Conservation (phyloP, 1,284 basidiomycete genomes). For the Peniophora sp. region DNA sequence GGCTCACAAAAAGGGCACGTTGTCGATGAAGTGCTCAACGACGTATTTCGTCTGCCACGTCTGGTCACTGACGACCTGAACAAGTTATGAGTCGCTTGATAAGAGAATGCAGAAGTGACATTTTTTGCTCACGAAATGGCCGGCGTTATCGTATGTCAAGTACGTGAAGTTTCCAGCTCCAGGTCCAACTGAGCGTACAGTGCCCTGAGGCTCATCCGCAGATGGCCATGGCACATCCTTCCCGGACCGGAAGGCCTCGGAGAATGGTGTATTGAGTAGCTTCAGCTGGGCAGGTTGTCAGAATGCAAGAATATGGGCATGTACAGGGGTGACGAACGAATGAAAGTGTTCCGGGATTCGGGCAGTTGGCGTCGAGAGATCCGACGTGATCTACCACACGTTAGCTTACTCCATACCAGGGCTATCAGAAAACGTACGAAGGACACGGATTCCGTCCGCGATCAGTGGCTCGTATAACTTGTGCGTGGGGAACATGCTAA, state of each 20-base stretch:
- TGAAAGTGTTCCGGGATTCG: conserved; percentile 20
- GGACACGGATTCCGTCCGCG: conserved; percentile 18
- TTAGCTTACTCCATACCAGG: neutral
- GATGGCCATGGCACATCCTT: conserved; percentile 21
- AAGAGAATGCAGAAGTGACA: neutral
- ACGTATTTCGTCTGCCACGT: conserved; percentile 16
- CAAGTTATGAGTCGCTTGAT: neutral
- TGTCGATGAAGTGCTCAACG: conserved; percentile 17
- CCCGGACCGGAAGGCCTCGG: conserved; percentile 16
- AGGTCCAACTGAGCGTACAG: conserved; percentile 20
- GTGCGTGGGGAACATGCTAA: conserved; percentile 6
- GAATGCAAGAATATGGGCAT: neutral
- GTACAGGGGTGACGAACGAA: conserved; percentile 6
- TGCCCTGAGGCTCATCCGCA: conserved; percentile 11
- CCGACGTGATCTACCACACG: conserved; percentile 20
- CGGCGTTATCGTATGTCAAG: conserved; percentile 13
- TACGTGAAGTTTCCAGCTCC: conserved; percentile 20
- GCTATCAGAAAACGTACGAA: conserved; percentile 15
- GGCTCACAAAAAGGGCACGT: conserved; percentile 13
- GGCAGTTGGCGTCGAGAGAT: conserved; percentile 22
- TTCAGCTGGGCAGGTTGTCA: conserved; percentile 16
- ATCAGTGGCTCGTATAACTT: conserved; percentile 20
- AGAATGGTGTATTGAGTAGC: conserved; percentile 18
- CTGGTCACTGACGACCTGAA: conserved; percentile 15
- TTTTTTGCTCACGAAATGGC: conserved; percentile 18